phyloP scores from a whole-genome alignment of 176 grass and related monocot species.

The Tuctoria greenei region DNA sequence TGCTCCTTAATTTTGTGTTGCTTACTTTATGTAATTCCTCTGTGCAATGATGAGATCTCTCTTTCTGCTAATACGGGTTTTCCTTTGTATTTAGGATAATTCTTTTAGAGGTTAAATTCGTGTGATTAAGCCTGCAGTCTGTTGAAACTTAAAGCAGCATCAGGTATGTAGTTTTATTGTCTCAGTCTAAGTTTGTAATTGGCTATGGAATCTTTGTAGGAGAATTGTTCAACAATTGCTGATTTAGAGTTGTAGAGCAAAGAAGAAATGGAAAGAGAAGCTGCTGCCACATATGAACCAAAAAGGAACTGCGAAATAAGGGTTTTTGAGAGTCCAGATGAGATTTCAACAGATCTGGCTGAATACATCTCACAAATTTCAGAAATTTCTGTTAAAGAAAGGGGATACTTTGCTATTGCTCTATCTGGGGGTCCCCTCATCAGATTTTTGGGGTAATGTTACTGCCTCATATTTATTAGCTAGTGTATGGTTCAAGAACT shows the following conservation, averaged over 20 bases:
- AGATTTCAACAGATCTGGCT: conserved; percentile 76
- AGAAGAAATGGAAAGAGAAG: conserved; percentile 48
- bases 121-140: background rate
- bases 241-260: conserved; percentile 20
- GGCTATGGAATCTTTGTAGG: conserved; percentile 37
- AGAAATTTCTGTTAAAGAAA: conserved; percentile 94
- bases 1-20: background rate
- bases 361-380: conserved; percentile 91
- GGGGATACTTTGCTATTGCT: conserved; percentile 86
- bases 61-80: background rate
- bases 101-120: background rate
- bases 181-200: conserved; percentile 5
- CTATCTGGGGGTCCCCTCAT: conserved; percentile 78
- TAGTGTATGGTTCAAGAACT: conserved; percentile 19
- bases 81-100: background rate
- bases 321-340: conserved; percentile 78
- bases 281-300: conserved; percentile 50
- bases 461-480: conserved; percentile 15
- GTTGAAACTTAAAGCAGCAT: background rate
- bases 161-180: background rate
- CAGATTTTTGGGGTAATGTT: conserved; percentile 70
- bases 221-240: conserved; percentile 28
- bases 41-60: too few species aligned
- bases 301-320: conserved; percentile 71
- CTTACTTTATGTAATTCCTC: background rate